Base-by-base conservation (phyloP, 495 filamentous ascomycete species). In the Lophiotrema nucula region DNA sequence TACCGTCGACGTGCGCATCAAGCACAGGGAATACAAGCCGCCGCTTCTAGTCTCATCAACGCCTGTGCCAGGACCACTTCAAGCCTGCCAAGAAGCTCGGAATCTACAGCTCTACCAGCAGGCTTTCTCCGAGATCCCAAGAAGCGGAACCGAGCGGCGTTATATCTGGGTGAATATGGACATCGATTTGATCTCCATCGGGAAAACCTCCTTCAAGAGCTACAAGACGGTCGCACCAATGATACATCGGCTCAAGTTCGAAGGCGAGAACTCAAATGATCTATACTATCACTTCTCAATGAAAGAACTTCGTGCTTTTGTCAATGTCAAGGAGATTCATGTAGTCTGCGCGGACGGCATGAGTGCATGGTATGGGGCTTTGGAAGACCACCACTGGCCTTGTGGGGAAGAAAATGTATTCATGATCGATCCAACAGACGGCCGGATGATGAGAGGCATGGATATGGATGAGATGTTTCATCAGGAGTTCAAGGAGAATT, bases 311-410 rank as follows among this genome's bases (percentile, higher is more conserved):
- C 24, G 23, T 24, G 6, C 6, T 1, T 56, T 56, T 47, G 26
- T 5, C 24, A 56, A 56, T 47, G 26, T 56, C 6, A 38, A 47
- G 43, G 53, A 56, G 18, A 47, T 56, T 22, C 16, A 56, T 47
- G 28, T 56, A 2, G 28, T 56, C 5, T 56, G 53, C 22, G 26
- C 16, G 23, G 39, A 47, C 43, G 53, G 53, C 12, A 1, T 56
- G 16, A 10, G 28, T 18, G 25, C 3, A 16, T 56, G 53, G 53
- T 2, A 33, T 3, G 35, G 43, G 2, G 43, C 42, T 38, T 47
- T 23, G 41, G 50, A 53, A 25, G 50, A 27, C 5, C 23, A 26
- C 25, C 25, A 24, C 25, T 53, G 35, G 37, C 39, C 39, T 24
- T 53, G 50, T 25, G 50, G 50, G 8, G 16, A 15, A 18, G 53